These are phyloP conservation scores for Arthrobotrys musiformis DNA, from an alignment of 2,329 filamentous ascomycete genomes.

Conservation along the genomic window DNA sequence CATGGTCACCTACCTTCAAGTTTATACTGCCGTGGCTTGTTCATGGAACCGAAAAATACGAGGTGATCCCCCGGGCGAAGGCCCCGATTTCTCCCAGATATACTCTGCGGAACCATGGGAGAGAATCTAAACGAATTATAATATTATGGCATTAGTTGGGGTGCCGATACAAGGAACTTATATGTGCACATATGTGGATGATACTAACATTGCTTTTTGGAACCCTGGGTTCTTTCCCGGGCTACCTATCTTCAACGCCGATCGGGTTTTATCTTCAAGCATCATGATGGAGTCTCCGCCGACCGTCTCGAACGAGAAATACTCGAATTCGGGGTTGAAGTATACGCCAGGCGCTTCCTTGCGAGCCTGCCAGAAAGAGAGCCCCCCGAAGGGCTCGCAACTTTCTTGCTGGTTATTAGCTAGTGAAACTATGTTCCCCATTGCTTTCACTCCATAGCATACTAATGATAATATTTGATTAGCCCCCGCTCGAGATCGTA, in stretches of 20 bases:
- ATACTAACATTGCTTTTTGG: slow-evolving; percentile 12
- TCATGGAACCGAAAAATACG: not conserved
- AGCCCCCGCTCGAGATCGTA: too few species aligned
- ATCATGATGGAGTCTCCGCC: not conserved
- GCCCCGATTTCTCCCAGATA: not conserved
- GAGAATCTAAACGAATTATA: not conserved
- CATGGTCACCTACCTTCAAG: too few species aligned
- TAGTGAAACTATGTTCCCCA: not conserved
- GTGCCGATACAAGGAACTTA: too few species aligned
- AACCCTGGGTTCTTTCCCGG: not conserved
- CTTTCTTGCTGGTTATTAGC: not conserved
- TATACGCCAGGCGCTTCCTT: not conserved
- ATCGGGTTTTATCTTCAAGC: not conserved
- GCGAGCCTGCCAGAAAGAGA: slow-evolving; percentile 4
- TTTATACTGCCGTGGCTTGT: not conserved
- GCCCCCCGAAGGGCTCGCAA: slow-evolving; percentile 10
- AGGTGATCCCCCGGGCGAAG: not conserved
- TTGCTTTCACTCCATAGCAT: not conserved
- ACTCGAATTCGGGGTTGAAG: not conserved
- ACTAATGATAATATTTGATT: not conserved
- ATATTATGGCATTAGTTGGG: not conserved
- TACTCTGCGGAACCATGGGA: not conserved
- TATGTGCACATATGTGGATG: too few species aligned
- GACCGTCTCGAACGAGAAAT: slow-evolving; percentile 6
- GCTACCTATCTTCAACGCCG: not conserved